Evolutionary conservation across 148 eudicot species (phyloP).

Genomic region (Silene conica): DNA sequence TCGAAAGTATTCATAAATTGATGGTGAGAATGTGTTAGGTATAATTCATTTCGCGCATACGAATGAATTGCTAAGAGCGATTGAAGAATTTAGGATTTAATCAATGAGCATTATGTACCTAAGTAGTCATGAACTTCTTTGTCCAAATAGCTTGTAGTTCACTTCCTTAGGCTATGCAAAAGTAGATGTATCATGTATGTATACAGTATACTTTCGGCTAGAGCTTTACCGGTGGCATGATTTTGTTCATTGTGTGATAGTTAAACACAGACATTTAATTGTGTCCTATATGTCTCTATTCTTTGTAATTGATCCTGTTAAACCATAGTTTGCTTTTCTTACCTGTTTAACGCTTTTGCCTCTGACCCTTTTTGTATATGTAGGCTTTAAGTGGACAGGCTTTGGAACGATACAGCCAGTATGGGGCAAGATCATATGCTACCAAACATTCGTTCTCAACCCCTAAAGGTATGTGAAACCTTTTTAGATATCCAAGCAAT

Average conservation of each 20-base stretch:
- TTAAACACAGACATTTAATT: no score
- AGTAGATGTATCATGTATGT: no score
- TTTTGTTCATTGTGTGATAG: not conserved
- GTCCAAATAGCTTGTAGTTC: not conserved
- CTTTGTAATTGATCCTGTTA: no score
- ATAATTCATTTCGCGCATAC: no score
- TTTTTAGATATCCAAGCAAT: no score
- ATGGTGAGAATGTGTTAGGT: no score
- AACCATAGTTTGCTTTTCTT: not conserved
- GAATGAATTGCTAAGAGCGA: no score
- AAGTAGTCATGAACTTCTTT: not conserved
- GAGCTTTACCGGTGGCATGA: not conserved
- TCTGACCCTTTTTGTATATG: conserved; percentile 8
- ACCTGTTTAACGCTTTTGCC: not conserved
- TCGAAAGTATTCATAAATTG: no score
- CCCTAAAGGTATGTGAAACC: conserved; percentile 30
- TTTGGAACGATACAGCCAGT: conserved; percentile 29
- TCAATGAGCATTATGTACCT: not conserved
- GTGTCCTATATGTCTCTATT: no score
- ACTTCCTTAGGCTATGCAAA: not conserved
- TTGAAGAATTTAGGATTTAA: no score
- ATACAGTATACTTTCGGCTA: not conserved
- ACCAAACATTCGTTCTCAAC: conserved; percentile 48
- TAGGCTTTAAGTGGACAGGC: conserved; percentile 32
- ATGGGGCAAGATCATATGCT: conserved; percentile 37